Conservation (phyloP, 306 rosid species). For the Cicer chorassanicum region DNA sequence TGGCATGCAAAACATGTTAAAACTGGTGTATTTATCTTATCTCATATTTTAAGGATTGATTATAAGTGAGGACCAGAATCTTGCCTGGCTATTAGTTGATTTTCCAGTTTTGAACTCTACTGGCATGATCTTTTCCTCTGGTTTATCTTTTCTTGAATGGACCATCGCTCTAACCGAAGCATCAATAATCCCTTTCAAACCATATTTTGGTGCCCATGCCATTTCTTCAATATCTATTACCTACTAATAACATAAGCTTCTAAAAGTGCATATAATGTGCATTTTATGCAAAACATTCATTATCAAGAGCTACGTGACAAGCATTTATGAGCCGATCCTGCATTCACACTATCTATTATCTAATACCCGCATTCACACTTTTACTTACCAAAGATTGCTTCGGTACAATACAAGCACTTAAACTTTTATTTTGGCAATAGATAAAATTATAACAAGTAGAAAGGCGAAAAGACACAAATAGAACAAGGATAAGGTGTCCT, state of each 20-base stretch:
- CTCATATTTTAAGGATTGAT: conserved; percentile 25
- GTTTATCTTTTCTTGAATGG: conserved; percentile 51
- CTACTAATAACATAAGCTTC: conserved; percentile 51
- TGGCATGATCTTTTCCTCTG: conserved; percentile 69
- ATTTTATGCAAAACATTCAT: background rate
- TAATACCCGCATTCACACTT: conserved; percentile 13
- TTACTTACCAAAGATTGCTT: conserved; percentile 13
- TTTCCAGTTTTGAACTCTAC: conserved; percentile 94
- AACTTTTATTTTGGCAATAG: conserved; percentile 14
- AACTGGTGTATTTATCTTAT: conserved; percentile 36
- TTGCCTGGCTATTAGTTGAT: conserved; percentile 73
- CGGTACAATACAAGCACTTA: background rate
- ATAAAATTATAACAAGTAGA: conserved; percentile 24
- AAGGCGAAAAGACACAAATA: conserved; percentile 4
- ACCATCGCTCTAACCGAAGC: conserved; percentile 82
- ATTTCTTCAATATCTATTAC: conserved; percentile 95
- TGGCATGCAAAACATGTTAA: conserved; percentile 37
- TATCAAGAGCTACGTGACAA: conserved; percentile 26
- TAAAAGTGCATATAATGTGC: conserved; percentile 26
- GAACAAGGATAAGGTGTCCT: background rate
- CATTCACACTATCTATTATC: conserved; percentile 12
- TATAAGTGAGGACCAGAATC: conserved; percentile 43
- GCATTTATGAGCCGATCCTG: conserved; percentile 19
- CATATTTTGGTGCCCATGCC: conserved; percentile 97
- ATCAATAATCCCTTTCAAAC: conserved; percentile 97